Evolutionary conservation across 306 rosid species (phyloP).

Genomic region (Fragaria ananassa): DNA sequence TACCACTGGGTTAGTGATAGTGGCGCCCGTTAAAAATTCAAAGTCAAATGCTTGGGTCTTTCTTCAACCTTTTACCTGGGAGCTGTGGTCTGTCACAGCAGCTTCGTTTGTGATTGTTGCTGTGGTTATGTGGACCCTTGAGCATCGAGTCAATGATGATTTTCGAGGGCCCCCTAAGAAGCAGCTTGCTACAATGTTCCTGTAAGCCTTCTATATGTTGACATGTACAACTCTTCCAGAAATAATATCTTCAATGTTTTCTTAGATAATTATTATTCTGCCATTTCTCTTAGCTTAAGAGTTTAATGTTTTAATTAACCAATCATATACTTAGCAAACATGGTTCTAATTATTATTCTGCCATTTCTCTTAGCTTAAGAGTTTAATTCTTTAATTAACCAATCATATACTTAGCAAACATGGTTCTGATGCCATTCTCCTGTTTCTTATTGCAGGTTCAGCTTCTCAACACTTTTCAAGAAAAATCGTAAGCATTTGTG

Average conservation of each 20-base stretch:
- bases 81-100: constrained; percentile 75
- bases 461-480: constrained; percentile 90
- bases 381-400: constrained; percentile 19
- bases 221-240: neutral
- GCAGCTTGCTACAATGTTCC: constrained; percentile 66
- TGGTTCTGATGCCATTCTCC: constrained; percentile 33
- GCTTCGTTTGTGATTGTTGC: constrained; percentile 73
- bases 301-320: constrained; percentile 20
- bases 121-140: constrained; percentile 89
- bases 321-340: neutral
- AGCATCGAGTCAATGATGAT: constrained; percentile 80
- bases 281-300: constrained; percentile 1
- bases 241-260: neutral
- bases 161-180: constrained; percentile 93
- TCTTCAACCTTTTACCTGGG: constrained; percentile 77
- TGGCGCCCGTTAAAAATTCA: constrained; percentile 59
- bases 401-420: constrained; percentile 9
- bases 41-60: constrained; percentile 88
- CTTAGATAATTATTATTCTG: neutral
- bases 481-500: constrained; percentile 68
- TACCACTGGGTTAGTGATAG: constrained; percentile 80
- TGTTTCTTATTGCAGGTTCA: constrained; percentile 76
- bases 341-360: neutral
- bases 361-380: constrained; percentile 1
- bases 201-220: constrained; percentile 47